These are phyloP conservation scores for Chlamydomonas sphaeroides DNA, from an alignment of 139 green algal species.

Conservation along the genomic window DNA sequence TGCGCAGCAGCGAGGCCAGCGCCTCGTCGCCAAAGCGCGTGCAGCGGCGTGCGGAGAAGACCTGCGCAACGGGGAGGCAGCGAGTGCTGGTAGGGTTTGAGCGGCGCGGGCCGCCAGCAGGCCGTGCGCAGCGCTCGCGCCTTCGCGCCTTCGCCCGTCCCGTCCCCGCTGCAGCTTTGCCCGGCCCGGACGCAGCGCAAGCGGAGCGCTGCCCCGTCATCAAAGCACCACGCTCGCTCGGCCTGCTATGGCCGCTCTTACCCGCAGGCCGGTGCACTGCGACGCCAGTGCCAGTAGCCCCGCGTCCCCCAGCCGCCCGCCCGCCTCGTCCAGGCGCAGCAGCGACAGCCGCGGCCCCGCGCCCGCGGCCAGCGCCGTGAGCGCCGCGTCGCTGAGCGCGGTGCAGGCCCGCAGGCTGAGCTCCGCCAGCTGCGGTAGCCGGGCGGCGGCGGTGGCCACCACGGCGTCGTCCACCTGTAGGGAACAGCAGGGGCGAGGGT, in stretches of 20 bases:
- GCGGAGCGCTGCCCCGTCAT: too few relatives aligned
- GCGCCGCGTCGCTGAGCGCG: constrained; percentile 39
- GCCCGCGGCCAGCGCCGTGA: constrained; percentile 51
- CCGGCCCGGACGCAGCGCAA: too few relatives aligned
- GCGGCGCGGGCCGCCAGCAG: too few relatives aligned
- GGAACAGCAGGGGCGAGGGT: too few relatives aligned
- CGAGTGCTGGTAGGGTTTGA: background rate
- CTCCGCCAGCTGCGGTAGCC: constrained; percentile 10
- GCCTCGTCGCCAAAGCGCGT: constrained; percentile 52
- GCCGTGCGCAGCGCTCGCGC: too few relatives aligned
- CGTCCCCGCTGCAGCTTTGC: too few relatives aligned
- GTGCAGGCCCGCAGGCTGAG: constrained; percentile 51
- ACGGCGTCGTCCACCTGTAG: constrained; percentile 49
- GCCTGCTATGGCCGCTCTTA: too few relatives aligned
- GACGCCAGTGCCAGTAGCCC: constrained; percentile 52
- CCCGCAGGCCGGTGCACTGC: constrained; percentile 45
- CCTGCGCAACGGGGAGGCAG: background rate
- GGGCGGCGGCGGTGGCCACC: constrained; percentile 13
- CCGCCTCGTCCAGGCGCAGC: constrained; percentile 58
- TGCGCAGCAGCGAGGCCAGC: constrained; percentile 45
- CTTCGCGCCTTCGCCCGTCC: too few relatives aligned
- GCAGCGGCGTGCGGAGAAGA: constrained; percentile 63
- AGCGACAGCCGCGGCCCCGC: constrained; percentile 43
- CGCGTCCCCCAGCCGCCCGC: constrained; percentile 41
- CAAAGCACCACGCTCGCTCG: too few relatives aligned